Conservation (phyloP, 2,329 filamentous ascomycete species). For the Ceratocystis lukuohia region DNA sequence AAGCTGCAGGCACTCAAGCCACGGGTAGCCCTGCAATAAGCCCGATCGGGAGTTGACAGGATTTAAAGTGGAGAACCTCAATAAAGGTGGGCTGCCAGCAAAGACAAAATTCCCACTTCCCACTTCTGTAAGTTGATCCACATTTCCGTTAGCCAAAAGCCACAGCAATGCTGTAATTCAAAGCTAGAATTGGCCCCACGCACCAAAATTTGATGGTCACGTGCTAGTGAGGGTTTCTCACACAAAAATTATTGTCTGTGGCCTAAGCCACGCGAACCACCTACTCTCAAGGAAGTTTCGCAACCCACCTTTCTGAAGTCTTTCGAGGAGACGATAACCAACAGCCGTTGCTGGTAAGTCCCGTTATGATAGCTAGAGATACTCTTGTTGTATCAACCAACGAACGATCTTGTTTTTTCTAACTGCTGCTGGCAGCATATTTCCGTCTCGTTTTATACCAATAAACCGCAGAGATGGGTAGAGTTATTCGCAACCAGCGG, state of each 20-base stretch:
- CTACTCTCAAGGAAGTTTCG: slow-evolving; percentile 20
- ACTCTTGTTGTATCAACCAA: slow-evolving; percentile 1
- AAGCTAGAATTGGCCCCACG: slow-evolving; percentile 9
- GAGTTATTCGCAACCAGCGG: slow-evolving; percentile 54
- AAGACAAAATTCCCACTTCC: neutral
- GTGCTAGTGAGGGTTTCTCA: slow-evolving; percentile 19
- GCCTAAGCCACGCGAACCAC: slow-evolving; percentile 17
- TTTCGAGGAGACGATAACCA: slow-evolving; percentile 20
- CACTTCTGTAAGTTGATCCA: neutral
- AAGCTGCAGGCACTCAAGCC: neutral
- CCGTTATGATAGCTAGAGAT: slow-evolving; percentile 11
- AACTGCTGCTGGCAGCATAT: slow-evolving; percentile 20
- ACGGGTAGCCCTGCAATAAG: neutral
- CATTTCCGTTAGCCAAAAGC: neutral
- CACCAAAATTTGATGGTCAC: slow-evolving; percentile 14
- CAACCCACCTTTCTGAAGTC: slow-evolving; percentile 20
- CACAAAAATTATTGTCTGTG: slow-evolving; percentile 21
- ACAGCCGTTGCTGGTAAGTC: slow-evolving; percentile 20
- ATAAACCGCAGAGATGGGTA: slow-evolving; percentile 34
- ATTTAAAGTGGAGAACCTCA: neutral
- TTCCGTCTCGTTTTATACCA: slow-evolving; percentile 20
- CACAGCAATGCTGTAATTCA: neutral
- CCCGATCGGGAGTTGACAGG: neutral
- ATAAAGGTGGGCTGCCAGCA: neutral
- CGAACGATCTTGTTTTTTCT: slow-evolving; percentile 15